phyloP scores from a whole-genome alignment of 202 grass and related monocot genomes.

The Setaria viridis region DNA sequence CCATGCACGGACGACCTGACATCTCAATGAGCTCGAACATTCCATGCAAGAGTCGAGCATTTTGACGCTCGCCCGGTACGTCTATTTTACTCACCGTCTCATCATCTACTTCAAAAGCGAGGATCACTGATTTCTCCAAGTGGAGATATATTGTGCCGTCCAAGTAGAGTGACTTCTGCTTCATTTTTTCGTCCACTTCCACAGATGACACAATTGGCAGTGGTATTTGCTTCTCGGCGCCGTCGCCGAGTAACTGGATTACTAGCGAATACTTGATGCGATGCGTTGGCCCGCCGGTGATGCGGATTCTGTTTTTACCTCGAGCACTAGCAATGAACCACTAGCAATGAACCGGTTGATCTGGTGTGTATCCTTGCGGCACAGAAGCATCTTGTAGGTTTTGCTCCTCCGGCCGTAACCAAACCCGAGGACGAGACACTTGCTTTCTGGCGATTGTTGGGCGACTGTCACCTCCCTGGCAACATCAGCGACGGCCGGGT shows the following conservation, averaged over 20 bases:
- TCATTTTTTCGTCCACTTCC: too few species aligned
- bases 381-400: background rate
- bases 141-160: conserved; percentile 1
- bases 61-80: background rate
- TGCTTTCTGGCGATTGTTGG: fast-evolving
- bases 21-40: background rate
- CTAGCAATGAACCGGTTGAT: too few species aligned
- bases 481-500: background rate
- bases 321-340: too few species aligned
- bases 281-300: background rate
- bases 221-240: background rate
- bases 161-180: background rate
- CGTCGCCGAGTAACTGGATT: background rate
- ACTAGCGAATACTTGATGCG: background rate
- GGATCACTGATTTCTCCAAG: background rate
- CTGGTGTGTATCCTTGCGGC: background rate
- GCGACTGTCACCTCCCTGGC: background rate
- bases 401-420: background rate
- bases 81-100: background rate
- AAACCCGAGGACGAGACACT: background rate
- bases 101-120: background rate
- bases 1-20: background rate
- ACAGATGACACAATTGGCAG: too few species aligned
- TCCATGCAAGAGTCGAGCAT: too few species aligned
- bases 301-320: too few species aligned